Base-by-base conservation (phyloP, 192 early-diverging fungal genomes). In the Diversispora epigaea region DNA sequence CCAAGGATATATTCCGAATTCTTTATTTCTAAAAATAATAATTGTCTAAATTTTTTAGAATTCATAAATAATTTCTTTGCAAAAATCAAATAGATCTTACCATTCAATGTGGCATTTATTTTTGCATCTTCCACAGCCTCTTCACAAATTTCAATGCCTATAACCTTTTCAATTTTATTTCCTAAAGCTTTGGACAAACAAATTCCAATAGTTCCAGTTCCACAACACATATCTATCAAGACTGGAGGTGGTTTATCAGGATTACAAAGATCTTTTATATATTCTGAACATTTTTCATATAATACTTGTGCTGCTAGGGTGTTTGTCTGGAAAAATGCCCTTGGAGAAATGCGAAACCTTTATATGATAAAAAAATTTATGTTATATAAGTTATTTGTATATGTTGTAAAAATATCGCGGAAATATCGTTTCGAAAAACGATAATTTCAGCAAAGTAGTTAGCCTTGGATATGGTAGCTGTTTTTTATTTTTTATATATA, bases 191-290 rank as follows among this genome's bases (percentile, higher is more conserved):
- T 77, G 4, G 92, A 89, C 87, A 94, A 86, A 10, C 86, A 86
- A 54, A 94, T 84, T 25, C 93, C 93, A 71, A 94, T 94, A 12
- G 93, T 94, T 39, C 93, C 93, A 17, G 92, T 94, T 12, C 93
- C 93, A 83, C 93, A 94, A 78, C 93, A 94, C 22, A 94, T 77
- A 79, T 94, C 92, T 19, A 72, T 41, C 25, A 93, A 79, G 12
- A 89, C 74, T 19, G 89, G 81, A 6, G 86, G 73, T 10, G 77
- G 77, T 45, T 79, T 79, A 7, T 32, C 70, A 7, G 71, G 25
- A 47, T 77, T 70, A 52, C 10, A 52, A 41, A 58, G 17, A 49
- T 79, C 63, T 43, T 69, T 74, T 49, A 77, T 78, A 76, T 77
- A 80, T 32, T 81, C 79, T 22, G 75, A 68, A 69, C 77, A 79